Base-by-base conservation (phyloP, 768 basidiomycete genomes). In the Kwoniella sp. region DNA sequence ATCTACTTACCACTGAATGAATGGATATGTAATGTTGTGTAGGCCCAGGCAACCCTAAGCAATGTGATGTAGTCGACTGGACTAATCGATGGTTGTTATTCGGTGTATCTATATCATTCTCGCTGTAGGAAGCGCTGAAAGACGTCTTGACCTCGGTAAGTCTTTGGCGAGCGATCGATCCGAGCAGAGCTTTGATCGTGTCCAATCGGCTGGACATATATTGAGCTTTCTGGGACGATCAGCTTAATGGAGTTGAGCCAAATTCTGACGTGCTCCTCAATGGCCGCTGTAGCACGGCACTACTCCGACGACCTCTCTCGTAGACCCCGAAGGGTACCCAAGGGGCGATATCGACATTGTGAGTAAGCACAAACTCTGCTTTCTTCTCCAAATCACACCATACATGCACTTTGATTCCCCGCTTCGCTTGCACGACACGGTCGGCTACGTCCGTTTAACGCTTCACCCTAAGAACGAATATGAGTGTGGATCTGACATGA, bases 271-370 rank as follows among this genome's bases (percentile, higher is more conserved):
- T 41, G 26, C 12, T 20, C 20, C 15, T 45, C 41, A 20, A 9
- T 45, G 41, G 4, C 8, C 8, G 17, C 41, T 50, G 20, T 50
- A 73, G 73, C 71, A 74, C 53, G 68, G 64, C 7, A 63, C 58
- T 17, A 71, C 70, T n/a, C 52, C 61, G 28, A 60, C 86, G 26
- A 86, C 89, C 0, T 87, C 91, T 0, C 86, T 97, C 34, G 86
- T 96, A 53, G 93, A 96, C 76, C 68, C 83, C 0, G 90, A 96
- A 58, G 95, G 95, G 7, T 97, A 92, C 80, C 94, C 94, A 0
- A 85, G 92, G 15, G 87, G 86, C 15, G 83, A 95, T 81, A 85
- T 97, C 67, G 83, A 83, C 64, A 91, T 94, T 70, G 84, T 95
- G 20, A 91, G 74, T 68, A 28, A 15, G 13, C n/a, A n/a, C n/a